Percentiles rank a stretch among this genome's conserved stretches.
These are phyloP conservation scores for Sclerotiophoma versabilis DNA, from an alignment of 2,329 filamentous ascomycete genomes.

Conservation along the genomic window DNA sequence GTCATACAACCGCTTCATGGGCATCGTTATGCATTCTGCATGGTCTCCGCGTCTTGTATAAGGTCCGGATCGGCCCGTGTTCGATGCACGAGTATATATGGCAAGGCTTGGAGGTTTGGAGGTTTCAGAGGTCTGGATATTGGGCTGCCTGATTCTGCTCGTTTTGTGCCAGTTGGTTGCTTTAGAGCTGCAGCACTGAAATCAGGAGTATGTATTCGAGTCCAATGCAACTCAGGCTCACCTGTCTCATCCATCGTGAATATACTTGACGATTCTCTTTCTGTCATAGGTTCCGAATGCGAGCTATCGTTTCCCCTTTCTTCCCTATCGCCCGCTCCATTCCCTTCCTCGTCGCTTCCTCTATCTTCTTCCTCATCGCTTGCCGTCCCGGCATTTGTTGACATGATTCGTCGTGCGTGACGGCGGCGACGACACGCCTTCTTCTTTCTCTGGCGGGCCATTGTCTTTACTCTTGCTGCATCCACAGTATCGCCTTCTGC, in stretches of 20 bases:
- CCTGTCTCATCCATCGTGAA: constrained; percentile 1
- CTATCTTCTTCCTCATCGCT: constrained; percentile 4
- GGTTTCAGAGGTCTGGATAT: background rate
- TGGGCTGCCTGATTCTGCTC: constrained; percentile 4
- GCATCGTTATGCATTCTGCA: no score
- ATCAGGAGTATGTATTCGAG: background rate
- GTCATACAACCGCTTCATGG: no score
- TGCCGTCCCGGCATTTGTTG: background rate
- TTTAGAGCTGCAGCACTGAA: constrained; percentile 3
- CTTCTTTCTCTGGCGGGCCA: constrained; percentile 9
- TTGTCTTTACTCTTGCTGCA: constrained; percentile 7
- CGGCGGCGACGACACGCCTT: constrained; percentile 17
- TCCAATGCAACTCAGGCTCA: background rate
- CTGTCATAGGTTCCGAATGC: background rate
- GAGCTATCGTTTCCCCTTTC: constrained; percentile 3
- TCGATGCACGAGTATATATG: constrained; percentile 3
- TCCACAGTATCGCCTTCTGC: constrained; percentile 7
- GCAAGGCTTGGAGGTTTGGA: background rate
- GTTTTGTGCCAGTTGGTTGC: constrained; percentile 4
- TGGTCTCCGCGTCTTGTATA: no score
- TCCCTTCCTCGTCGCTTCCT: background rate
- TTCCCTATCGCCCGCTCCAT: constrained; percentile 2
- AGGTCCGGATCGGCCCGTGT: no score
- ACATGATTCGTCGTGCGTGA: constrained; percentile 10
- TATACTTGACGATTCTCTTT: constrained; percentile 1